These are phyloP conservation scores for Aspergillus sp. DNA, from an alignment of 2,329 filamentous ascomycete species.

Conservation along the genomic window DNA sequence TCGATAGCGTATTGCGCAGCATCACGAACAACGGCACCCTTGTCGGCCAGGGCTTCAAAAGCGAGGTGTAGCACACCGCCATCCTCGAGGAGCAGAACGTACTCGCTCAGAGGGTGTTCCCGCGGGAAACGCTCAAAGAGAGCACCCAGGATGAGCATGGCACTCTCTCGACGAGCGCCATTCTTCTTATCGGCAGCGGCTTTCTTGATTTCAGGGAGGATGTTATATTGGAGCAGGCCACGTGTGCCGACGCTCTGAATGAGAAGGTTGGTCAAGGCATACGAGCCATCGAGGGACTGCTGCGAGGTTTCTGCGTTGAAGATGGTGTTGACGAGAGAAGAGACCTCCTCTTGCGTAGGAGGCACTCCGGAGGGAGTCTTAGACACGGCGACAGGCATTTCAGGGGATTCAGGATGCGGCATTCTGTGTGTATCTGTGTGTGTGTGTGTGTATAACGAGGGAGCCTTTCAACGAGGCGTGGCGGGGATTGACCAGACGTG, in stretches of 20 bases:
- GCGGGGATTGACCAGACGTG: not conserved
- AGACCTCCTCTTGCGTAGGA: conserved; percentile 60
- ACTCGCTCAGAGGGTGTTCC: conserved; percentile 70
- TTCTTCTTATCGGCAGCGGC: conserved; percentile 92
- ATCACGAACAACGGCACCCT: conserved; percentile 80
- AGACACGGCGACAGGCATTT: conserved; percentile 42
- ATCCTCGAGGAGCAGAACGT: conserved; percentile 75
- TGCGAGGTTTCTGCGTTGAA: conserved; percentile 64
- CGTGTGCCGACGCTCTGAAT: conserved; percentile 59
- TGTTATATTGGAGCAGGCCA: conserved; percentile 55
- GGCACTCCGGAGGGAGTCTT: conserved; percentile 43
- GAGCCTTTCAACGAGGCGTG: not conserved
- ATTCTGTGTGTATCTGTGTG: conserved; percentile 26
- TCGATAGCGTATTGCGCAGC: conserved; percentile 92
- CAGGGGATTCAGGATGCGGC: conserved; percentile 41
- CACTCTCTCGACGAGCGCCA: conserved; percentile 73
- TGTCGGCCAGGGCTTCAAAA: conserved; percentile 82
- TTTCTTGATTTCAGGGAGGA: conserved; percentile 62
- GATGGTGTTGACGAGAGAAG: conserved; percentile 57
- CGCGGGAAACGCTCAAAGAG: conserved; percentile 84
- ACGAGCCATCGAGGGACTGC: conserved; percentile 61
- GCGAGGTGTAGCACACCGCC: conserved; percentile 64
- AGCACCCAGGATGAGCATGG: conserved; percentile 90
- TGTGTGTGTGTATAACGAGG: too few species aligned
- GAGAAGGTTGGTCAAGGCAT: conserved; percentile 57